Evolutionary conservation across 169 alveolate genomes (phyloP).

Genomic region (Eimeria falciformis): DNA sequence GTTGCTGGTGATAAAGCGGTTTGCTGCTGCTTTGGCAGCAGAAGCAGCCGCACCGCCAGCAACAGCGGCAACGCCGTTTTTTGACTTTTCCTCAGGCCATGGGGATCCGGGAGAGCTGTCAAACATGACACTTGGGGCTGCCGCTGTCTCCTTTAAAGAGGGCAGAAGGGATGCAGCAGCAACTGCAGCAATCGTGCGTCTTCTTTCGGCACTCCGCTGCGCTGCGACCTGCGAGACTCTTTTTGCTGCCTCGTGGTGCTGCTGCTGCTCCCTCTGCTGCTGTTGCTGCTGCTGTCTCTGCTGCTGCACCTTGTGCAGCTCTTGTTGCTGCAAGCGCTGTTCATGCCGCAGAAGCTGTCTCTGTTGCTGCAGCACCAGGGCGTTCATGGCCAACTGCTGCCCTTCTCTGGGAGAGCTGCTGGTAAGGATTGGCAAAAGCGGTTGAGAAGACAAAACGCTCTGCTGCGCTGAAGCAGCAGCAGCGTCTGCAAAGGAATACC

Average conservation of each 20-base stretch:
- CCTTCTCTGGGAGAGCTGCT: too few species aligned
- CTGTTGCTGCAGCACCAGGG: slow-evolving; percentile 19
- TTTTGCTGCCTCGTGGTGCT: slow-evolving; percentile 24
- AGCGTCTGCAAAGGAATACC: too few species aligned
- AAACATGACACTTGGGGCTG: not conserved
- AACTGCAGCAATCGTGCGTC: not conserved
- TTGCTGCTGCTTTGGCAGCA: slow-evolving; percentile 37
- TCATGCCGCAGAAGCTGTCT: slow-evolving; percentile 9
- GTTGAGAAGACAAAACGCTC: too few species aligned
- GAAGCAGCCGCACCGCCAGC: slow-evolving; percentile 63
- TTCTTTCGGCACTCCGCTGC: not conserved
- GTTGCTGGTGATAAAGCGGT: slow-evolving; percentile 31
- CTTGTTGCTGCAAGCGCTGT: slow-evolving; percentile 5
- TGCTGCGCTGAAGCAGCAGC: too few species aligned
- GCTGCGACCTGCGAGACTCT: not conserved
- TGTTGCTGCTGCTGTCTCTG: not conserved
- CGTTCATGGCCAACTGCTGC: not conserved
- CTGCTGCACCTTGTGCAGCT: slow-evolving; percentile 20
- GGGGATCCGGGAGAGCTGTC: not conserved
- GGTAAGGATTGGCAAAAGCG: too few species aligned
- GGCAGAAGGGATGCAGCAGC: slow-evolving; percentile 32
- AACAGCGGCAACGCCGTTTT: slow-evolving; percentile 68
- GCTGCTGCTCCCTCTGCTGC: slow-evolving; percentile 27
- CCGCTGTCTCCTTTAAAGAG: not conserved
- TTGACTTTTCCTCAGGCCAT: not conserved